Conservation (phyloP, 2,329 filamentous ascomycete genomes). For the Pseudogymnoascus sp. region DNA sequence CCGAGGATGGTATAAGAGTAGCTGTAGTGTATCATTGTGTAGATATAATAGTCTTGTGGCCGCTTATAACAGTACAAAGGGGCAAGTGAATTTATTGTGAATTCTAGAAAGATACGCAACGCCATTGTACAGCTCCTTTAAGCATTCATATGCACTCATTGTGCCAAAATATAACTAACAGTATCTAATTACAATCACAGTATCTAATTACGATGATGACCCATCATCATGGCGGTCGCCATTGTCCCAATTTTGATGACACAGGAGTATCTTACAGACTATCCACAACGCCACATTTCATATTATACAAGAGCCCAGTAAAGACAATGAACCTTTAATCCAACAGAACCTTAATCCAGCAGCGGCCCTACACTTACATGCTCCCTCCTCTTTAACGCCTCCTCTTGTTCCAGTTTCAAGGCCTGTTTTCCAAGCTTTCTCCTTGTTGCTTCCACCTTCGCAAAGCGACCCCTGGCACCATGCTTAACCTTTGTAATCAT, state of each 20-base stretch:
- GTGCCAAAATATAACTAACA: not conserved
- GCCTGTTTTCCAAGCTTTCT: slow-evolving; percentile 39
- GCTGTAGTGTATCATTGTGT: not conserved
- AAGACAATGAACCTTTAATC: slow-evolving; percentile 14
- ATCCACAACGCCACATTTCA: not conserved
- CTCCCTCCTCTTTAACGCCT: slow-evolving; percentile 39
- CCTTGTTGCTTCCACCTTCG: slow-evolving; percentile 44
- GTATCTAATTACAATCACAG: no score
- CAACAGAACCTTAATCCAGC: slow-evolving; percentile 26
- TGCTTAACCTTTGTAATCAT: slow-evolving; percentile 91
- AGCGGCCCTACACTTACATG: slow-evolving; percentile 51
- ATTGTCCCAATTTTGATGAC: not conserved
- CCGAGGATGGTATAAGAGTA: not conserved
- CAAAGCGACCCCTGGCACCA: slow-evolving; percentile 63
- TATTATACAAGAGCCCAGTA: not conserved
- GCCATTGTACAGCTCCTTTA: not conserved
- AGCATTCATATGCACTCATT: not conserved
- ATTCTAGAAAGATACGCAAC: not conserved
- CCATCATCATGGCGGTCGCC: not conserved
- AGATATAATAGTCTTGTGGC: not conserved
- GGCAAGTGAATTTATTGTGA: not conserved
- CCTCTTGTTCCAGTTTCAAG: slow-evolving; percentile 33
- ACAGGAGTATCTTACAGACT: not conserved
- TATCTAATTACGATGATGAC: not conserved
- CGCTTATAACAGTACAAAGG: not conserved